phyloP scores from a whole-genome alignment of 2,329 filamentous ascomycete genomes.

The Mycosphaerella sp. region DNA sequence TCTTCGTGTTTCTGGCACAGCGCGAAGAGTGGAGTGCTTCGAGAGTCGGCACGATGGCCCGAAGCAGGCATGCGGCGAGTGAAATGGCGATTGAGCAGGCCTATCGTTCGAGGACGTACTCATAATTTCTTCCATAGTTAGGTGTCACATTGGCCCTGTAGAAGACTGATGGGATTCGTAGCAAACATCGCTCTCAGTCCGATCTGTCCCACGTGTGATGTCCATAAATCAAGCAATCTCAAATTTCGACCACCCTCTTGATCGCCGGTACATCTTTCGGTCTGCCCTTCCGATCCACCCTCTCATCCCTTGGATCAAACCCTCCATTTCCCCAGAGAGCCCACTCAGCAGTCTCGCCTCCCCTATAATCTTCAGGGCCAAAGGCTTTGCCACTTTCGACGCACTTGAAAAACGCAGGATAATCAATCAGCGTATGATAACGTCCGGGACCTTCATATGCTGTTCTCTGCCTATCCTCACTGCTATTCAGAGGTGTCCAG shows the following conservation, averaged over 20 bases:
- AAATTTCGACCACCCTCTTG: slow-evolving; percentile 13
- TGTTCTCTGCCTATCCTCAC: not conserved
- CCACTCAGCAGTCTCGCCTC: slow-evolving; percentile 73
- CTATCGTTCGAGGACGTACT: too few relatives aligned
- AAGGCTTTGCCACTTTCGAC: slow-evolving; percentile 64
- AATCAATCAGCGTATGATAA: slow-evolving; percentile 92
- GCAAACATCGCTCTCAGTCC: too few relatives aligned
- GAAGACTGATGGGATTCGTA: too few relatives aligned
- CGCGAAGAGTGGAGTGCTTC: too few relatives aligned
- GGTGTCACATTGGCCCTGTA: too few relatives aligned
- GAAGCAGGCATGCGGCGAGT: too few relatives aligned
- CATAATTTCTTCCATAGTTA: too few relatives aligned
- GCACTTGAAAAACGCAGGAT: slow-evolving; percentile 78
- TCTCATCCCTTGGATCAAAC: slow-evolving; percentile 83
- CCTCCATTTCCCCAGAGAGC: slow-evolving; percentile 90
- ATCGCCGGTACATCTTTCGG: slow-evolving; percentile 20
- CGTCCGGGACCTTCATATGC: slow-evolving; percentile 49
- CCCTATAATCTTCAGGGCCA: slow-evolving; percentile 82
- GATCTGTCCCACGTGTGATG: too few relatives aligned
- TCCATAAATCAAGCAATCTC: not conserved
- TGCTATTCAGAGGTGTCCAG: slow-evolving; percentile 40
- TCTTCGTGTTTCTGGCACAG: too few relatives aligned
- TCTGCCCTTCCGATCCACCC: slow-evolving; percentile 75
- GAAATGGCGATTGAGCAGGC: too few relatives aligned
- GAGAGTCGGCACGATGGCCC: too few relatives aligned